phyloP scores from a whole-genome alignment of 1,284 basidiomycete genomes.

The Cutaneotrichosporon sp. region DNA sequence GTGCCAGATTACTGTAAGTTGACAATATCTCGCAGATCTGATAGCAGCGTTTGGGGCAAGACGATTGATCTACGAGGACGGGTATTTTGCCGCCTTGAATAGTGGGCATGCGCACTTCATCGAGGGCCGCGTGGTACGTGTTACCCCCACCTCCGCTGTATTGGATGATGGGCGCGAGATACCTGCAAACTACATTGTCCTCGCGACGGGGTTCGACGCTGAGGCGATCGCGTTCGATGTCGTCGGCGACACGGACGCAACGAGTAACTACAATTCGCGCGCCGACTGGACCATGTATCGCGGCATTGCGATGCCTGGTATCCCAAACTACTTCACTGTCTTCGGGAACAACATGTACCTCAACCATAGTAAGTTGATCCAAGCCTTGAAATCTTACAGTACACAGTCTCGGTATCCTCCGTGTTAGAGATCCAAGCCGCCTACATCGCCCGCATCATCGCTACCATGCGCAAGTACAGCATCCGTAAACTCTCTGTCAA shows the following conservation, averaged over 20 bases:
- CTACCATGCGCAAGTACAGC: conserved; percentile 17
- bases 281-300: conserved; percentile 20
- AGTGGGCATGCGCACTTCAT: conserved; percentile 29
- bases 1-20: conserved; percentile 15
- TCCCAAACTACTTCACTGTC: conserved; percentile 35
- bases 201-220: conserved; percentile 20
- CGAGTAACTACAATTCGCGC: conserved; percentile 11
- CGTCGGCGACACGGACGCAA: not conserved
- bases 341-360: conserved; percentile 36
- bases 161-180: conserved; percentile 26
- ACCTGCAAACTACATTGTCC: conserved; percentile 28
- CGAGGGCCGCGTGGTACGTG: conserved; percentile 14
- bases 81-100: conserved; percentile 33
- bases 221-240: conserved; percentile 11
- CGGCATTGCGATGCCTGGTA: conserved; percentile 21
- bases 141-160: conserved; percentile 15
- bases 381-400: not conserved
- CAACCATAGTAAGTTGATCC: conserved; percentile 21
- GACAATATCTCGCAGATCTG: not conserved
- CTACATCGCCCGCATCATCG: conserved; percentile 21
- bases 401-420: conserved; percentile 18
- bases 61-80: conserved; percentile 32
- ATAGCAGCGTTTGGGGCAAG: conserved; percentile 32
- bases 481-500: conserved; percentile 14
- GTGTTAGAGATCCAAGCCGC: conserved; percentile 23